Conservation (phyloP, 257 asterid species). For the Scutellaria galericulata region DNA sequence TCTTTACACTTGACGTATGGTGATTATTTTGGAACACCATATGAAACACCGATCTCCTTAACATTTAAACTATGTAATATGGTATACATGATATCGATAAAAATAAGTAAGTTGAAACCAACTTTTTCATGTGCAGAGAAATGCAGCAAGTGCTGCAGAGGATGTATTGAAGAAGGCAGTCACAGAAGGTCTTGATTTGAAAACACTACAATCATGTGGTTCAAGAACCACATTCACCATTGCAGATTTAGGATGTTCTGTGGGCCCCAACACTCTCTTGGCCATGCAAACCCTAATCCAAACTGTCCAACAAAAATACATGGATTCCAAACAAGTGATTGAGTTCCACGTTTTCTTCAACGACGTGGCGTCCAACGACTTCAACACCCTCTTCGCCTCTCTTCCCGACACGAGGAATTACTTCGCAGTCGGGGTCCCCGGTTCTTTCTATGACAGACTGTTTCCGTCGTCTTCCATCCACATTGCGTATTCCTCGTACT, state of each 20-base stretch:
- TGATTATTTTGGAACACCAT: too few species aligned
- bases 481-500: conserved; percentile 41
- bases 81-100: too few species aligned
- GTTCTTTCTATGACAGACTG: conserved; percentile 44
- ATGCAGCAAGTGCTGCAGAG: conserved; percentile 27
- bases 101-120: too few species aligned
- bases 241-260: conserved; percentile 58
- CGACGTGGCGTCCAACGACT: conserved; percentile 47
- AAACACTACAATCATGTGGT: not conserved
- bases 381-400: conserved; percentile 50
- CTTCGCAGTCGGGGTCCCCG: conserved; percentile 45
- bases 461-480: conserved; percentile 42
- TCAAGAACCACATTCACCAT: conserved; percentile 30
- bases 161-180: conserved; percentile 28
- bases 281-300: conserved; percentile 48
- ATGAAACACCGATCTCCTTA: too few species aligned
- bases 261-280: conserved; percentile 50
- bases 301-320: conserved; percentile 29
- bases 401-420: conserved; percentile 25
- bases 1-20: too few species aligned
- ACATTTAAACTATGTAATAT: too few species aligned
- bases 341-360: conserved; percentile 49
- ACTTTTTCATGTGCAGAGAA: conserved; percentile 16
- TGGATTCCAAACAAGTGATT: not conserved
- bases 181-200: not conserved